These are phyloP conservation scores for Cercophora newfieldiana DNA, from an alignment of 495 filamentous ascomycete species.

Conservation along the genomic window DNA sequence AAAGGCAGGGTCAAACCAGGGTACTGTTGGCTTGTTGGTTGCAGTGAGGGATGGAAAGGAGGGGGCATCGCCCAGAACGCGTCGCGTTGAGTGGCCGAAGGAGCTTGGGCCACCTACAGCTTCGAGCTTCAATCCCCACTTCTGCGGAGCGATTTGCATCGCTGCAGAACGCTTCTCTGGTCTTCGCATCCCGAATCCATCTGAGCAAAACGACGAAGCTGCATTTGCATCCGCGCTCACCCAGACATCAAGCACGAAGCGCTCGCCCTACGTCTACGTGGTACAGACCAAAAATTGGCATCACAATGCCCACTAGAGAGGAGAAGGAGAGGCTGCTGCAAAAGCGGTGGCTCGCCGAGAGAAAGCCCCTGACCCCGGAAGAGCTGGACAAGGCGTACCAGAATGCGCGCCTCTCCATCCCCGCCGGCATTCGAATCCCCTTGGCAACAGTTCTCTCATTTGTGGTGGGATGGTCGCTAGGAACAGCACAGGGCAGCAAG, in stretches of 20 bases:
- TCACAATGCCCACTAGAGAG: slow-evolving; percentile 10
- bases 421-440: slow-evolving; percentile 59
- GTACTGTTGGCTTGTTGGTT: too few relatives aligned
- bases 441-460: slow-evolving; percentile 60
- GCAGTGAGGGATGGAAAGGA: neutral
- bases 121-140: neutral
- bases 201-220: neutral
- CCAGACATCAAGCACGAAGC: neutral
- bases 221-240: neutral
- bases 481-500: slow-evolving; percentile 69
- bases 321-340: slow-evolving; percentile 16
- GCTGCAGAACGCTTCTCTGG: neutral
- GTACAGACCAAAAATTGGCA: neutral
- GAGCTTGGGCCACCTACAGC: slow-evolving; percentile 3
- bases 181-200: neutral
- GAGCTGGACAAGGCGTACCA: slow-evolving; percentile 23
- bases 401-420: slow-evolving; percentile 62
- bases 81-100: neutral
- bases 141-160: neutral
- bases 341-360: slow-evolving; percentile 6
- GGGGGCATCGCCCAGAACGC: neutral
- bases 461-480: slow-evolving; percentile 65
- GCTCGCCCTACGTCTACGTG: neutral
- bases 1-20: too few relatives aligned
- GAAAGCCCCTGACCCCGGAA: slow-evolving; percentile 11